These are phyloP conservation scores for Penicillium waksmanii DNA, from an alignment of 495 filamentous ascomycete species.

Conservation along the genomic window DNA sequence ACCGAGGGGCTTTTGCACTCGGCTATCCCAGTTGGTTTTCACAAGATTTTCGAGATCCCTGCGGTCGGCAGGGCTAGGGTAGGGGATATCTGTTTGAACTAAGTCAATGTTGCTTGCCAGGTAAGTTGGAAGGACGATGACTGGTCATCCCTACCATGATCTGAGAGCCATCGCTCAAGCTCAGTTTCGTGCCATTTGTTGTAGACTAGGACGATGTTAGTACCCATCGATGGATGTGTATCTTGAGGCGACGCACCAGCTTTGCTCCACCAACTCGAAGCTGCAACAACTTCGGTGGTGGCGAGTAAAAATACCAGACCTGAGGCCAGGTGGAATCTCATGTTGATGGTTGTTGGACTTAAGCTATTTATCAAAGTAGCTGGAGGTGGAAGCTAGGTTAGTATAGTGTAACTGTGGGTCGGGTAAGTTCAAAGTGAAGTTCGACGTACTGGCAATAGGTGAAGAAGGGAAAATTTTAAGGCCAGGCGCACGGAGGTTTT, in stretches of 20 bases:
- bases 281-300: constrained; percentile 65
- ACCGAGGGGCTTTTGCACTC: constrained; percentile 70
- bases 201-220: constrained; percentile 66
- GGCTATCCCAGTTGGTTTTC: constrained; percentile 82
- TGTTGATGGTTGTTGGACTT: constrained; percentile 32
- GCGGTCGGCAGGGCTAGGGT: constrained; percentile 81
- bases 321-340: constrained; percentile 74
- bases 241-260: constrained; percentile 61
- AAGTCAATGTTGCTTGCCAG: constrained; percentile 19
- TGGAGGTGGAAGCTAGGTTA: constrained; percentile 3
- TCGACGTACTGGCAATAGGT: constrained; percentile 3
- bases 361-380: constrained; percentile 7
- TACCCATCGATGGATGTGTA: neutral
- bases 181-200: constrained; percentile 99
- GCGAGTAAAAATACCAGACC: constrained; percentile 72
- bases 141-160: constrained; percentile 58
- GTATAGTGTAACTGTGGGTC: neutral
- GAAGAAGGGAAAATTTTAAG: constrained; percentile 7
- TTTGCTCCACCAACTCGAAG: constrained; percentile 80
- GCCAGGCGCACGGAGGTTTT: constrained; percentile 9
- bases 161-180: constrained; percentile 94
- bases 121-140: neutral
- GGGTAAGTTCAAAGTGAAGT: neutral
- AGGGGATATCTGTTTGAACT: constrained; percentile 68
- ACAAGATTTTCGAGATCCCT: constrained; percentile 83